These are phyloP conservation scores for Setomelanomma holmii DNA, from an alignment of 2,329 filamentous ascomycete species.

Conservation along the genomic window DNA sequence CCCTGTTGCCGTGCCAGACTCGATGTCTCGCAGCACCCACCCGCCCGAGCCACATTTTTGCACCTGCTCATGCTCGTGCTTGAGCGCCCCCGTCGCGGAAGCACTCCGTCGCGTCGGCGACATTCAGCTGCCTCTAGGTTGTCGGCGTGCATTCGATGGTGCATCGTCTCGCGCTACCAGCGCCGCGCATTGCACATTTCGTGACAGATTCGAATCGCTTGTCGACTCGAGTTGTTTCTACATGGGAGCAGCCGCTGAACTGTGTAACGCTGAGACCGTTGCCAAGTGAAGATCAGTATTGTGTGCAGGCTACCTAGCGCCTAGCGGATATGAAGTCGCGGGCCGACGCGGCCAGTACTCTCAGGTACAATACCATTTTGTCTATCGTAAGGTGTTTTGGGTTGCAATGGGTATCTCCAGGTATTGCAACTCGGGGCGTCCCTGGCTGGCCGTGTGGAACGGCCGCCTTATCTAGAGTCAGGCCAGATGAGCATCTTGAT, in stretches of 20 bases:
- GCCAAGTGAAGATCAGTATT: constrained; percentile 37
- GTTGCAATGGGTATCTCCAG: not conserved
- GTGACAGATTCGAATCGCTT: constrained; percentile 17
- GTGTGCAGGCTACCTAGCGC: constrained; percentile 28
- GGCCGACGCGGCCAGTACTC: constrained; percentile 20
- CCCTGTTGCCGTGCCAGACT: constrained; percentile 9
- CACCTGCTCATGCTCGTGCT: not conserved
- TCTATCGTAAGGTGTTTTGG: constrained; percentile 6
- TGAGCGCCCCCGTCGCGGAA: constrained; percentile 2
- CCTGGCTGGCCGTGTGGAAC: too few relatives aligned
- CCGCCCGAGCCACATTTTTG: not conserved
- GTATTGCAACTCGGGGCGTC: not conserved
- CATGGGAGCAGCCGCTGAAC: constrained; percentile 14
- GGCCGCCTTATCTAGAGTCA: too few relatives aligned
- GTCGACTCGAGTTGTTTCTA: constrained; percentile 21
- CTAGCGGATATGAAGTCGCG: constrained; percentile 15
- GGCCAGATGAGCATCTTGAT: too few relatives aligned
- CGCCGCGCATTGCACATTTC: constrained; percentile 27
- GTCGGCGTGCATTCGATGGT: not conserved
- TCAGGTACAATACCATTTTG: constrained; percentile 24
- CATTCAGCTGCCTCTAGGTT: constrained; percentile 5
- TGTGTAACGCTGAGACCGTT: constrained; percentile 28
- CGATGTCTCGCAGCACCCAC: constrained; percentile 19
- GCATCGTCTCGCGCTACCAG: constrained; percentile 9
- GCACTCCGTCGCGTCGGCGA: constrained; percentile 2